Evolutionary conservation across 768 basidiomycete species (phyloP).

Genomic region (Naematelia encephala): DNA sequence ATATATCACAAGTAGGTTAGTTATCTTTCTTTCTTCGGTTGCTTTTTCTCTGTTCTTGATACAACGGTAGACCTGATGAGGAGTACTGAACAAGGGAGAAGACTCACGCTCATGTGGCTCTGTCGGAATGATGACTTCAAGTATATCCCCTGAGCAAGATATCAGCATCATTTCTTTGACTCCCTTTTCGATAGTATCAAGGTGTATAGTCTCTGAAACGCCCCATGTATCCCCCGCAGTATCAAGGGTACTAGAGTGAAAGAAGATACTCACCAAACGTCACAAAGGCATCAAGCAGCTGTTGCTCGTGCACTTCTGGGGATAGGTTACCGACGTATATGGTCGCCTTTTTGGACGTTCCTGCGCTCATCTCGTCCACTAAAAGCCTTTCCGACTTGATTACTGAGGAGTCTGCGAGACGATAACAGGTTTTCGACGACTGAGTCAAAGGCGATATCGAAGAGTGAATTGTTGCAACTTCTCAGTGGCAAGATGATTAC

Average conservation of each 20-base stretch:
- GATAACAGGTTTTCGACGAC: too few relatives aligned
- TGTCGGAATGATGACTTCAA: constrained; percentile 83
- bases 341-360: constrained; percentile 43
- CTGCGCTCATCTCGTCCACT: constrained; percentile 15
- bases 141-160: constrained; percentile 70
- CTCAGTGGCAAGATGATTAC: too few relatives aligned
- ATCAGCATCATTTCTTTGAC: not conserved
- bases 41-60: not conserved
- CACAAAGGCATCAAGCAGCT: constrained; percentile 74
- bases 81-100: too few relatives aligned
- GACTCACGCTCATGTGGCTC: constrained; percentile 68
- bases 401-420: too few relatives aligned
- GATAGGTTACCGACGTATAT: constrained; percentile 64
- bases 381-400: too few relatives aligned
- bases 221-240: constrained; percentile 6
- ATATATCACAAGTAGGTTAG: too few relatives aligned
- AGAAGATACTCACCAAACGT: constrained; percentile 68
- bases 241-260: not conserved
- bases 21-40: too few relatives aligned
- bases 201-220: constrained; percentile 1
- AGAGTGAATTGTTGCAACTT: too few relatives aligned
- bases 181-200: constrained; percentile 2
- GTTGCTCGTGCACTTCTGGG: constrained; percentile 75
- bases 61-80: too few relatives aligned
- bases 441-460: too few relatives aligned